phyloP scores from a whole-genome alignment of 139 green algal species.

The Spirogloea muscicola region DNA sequence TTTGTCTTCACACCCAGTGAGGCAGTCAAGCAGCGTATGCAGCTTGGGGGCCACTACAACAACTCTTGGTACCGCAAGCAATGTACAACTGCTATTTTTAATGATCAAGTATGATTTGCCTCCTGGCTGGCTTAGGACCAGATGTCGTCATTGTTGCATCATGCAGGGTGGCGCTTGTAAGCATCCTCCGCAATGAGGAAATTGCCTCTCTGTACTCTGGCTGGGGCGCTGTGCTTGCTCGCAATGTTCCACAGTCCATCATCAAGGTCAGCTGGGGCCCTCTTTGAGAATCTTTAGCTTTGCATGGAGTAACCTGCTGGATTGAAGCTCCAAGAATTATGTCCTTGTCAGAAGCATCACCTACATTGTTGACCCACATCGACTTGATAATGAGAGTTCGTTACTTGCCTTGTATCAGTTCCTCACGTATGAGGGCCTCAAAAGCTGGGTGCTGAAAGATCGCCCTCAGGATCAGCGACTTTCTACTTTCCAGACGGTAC shows the following conservation, averaged over 20 bases:
- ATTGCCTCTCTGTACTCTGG: slow-evolving; percentile 45
- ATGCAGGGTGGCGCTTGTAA: slow-evolving; percentile 25
- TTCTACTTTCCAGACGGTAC: too few species aligned
- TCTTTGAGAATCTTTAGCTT: too few species aligned
- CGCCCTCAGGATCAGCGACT: too few species aligned
- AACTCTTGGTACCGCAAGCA: too few species aligned
- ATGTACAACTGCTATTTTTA: too few species aligned
- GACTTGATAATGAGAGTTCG: background rate
- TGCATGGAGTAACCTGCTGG: too few species aligned
- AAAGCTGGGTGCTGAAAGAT: slow-evolving; percentile 12
- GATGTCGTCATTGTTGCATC: background rate
- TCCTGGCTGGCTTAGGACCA: background rate
- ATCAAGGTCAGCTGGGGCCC: slow-evolving; percentile 52
- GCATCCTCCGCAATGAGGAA: slow-evolving; percentile 46
- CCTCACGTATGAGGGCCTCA: slow-evolving; percentile 34
- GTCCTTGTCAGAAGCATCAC: too few species aligned
- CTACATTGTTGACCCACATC: background rate
- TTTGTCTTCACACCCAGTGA: slow-evolving; percentile 60
- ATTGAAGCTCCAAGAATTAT: too few species aligned
- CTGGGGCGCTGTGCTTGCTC: slow-evolving; percentile 50
- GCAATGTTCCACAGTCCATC: slow-evolving; percentile 53
- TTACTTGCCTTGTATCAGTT: slow-evolving; percentile 29
- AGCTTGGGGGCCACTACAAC: slow-evolving; percentile 35
- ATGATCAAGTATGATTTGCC: too few species aligned
- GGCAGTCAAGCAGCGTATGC: slow-evolving; percentile 55